Evolutionary conservation across 495 filamentous ascomycete species (phyloP), one percentile per base, ranked within the genome.

Genomic region (Penicillium nucicola): DNA sequence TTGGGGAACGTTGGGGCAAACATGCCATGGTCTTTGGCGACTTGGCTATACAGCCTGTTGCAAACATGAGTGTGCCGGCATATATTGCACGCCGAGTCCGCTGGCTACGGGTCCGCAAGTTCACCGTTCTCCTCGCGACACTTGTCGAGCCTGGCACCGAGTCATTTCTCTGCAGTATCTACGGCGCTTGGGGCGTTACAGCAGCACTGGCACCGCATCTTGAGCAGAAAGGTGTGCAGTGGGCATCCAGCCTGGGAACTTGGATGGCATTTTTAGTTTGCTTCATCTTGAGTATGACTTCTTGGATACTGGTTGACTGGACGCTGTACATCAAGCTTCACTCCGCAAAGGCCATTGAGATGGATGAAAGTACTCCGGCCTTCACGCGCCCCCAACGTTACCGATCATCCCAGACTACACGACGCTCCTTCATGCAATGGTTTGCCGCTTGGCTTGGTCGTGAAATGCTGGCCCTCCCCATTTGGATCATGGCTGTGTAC

Each of bases 91-190:
- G 95, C 13, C 82, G 95, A 5, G 84, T 92, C 0, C 81, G 95
- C 36, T 99, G 95, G 95, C 70, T 97, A 14, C 82, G 95, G 0
- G 95, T 96, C 3, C 78, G 95, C 25, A 99, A 97, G 63, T 99
- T 89, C 76, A 96, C 92, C 5, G 92, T 97, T 25, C 74, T 87
- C 14, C 75, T 86, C 0, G 95, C 95, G 0, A 97, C 95, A 0
- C 71, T 97, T 1, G 86, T 96, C n/a, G 95, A 99, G 57, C 92
- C 92, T 0, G 91, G 90, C 2, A 93, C 93, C 2, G 95, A 97
- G 68, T 87, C 84, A n/a, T 71, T 97, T 11, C 60, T 96, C 0
- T 93, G 90, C 66, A 89, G 84, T 13, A 62, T 85, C 2, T 88
- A 95, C 60, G 84, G 91, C 20, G 81, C 88, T 0, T 96, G 83